phyloP scores from a whole-genome alignment of 306 rosid species.

The Casuarina cunninghamiana region DNA sequence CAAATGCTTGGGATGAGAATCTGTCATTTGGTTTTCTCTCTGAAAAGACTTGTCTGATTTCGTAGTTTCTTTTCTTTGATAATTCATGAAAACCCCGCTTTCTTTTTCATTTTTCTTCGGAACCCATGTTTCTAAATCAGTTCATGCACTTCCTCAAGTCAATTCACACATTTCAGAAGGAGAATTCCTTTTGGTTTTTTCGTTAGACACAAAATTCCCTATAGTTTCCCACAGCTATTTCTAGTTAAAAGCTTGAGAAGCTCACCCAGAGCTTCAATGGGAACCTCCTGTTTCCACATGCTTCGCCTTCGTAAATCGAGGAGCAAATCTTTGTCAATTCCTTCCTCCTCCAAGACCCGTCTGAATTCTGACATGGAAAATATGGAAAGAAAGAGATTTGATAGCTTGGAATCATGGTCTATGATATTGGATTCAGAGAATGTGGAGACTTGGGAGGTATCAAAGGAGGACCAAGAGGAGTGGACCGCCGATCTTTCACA shows the following conservation, averaged over 20 bases:
- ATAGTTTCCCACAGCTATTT: slow-evolving; percentile 9
- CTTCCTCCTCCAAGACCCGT: slow-evolving; percentile 54
- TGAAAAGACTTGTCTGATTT: slow-evolving; percentile 21
- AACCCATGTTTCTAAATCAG: slow-evolving; percentile 76
- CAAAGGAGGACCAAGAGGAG: slow-evolving; percentile 86
- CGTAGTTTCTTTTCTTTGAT: slow-evolving; percentile 26
- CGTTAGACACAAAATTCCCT: slow-evolving; percentile 25
- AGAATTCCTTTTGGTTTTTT: slow-evolving; percentile 52
- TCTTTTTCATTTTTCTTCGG: slow-evolving; percentile 29
- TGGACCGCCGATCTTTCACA: slow-evolving; percentile 97
- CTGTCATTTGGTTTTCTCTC: slow-evolving; percentile 21
- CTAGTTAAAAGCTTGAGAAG: slow-evolving; percentile 1
- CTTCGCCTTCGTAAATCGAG: slow-evolving; percentile 63
- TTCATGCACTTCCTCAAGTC: slow-evolving; percentile 81
- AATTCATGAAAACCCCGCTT: slow-evolving; percentile 40
- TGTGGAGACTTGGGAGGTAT: slow-evolving; percentile 92
- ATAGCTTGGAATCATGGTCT: slow-evolving; percentile 98
- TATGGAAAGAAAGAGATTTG: slow-evolving; percentile 88
- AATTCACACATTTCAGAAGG: slow-evolving; percentile 76
- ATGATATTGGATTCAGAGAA: slow-evolving; percentile 95
- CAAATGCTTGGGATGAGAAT: slow-evolving; percentile 25
- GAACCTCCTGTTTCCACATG: slow-evolving; percentile 60
- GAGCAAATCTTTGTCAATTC: slow-evolving; percentile 56
- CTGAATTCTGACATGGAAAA: slow-evolving; percentile 56
- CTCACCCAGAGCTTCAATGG: slow-evolving; percentile 51